phyloP scores from a whole-genome alignment of 129 eudicot genomes.

The Daucus carota region DH1_v3.0 NC_030388.2:23595001-23595500 shows the following conservation, averaged over 20 bases:
- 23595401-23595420: no score
- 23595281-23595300: neutral
- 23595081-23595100: neutral
- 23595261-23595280: neutral
- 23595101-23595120: neutral
- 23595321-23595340: neutral
- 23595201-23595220: neutral
- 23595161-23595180: no score
- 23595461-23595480: no score
- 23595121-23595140: neutral
- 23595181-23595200: neutral
- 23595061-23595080: neutral
- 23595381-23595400: no score
- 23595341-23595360: neutral
- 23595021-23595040: neutral
- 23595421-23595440: no score
- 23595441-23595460: no score
- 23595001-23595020: slow-evolving; percentile 27
- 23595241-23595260: no score
- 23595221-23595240: neutral
- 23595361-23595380: neutral
- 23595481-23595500: no score
- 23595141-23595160: no score
- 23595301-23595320: neutral
- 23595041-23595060: neutral